Conservation (phyloP, 2,329 filamentous ascomycete genomes). For the Exophiala xenobiotica region DNA sequence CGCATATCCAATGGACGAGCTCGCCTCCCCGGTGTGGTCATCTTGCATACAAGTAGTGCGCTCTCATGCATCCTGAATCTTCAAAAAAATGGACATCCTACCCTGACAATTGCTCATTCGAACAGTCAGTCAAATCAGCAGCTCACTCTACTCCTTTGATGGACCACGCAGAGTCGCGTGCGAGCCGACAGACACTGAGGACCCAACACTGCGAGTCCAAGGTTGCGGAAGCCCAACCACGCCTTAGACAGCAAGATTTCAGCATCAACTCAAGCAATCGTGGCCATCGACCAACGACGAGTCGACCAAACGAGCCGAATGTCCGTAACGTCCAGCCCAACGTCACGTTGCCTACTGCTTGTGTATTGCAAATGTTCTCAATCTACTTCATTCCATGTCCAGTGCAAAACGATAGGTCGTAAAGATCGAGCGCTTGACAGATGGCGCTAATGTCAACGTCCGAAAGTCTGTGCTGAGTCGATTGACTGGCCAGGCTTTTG, state of each 20-base stretch:
- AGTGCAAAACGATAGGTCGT: slow-evolving; percentile 11
- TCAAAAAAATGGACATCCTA: too few relatives aligned
- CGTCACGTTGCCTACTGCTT: background rate
- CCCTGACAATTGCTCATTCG: too few relatives aligned
- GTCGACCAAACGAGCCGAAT: too few relatives aligned
- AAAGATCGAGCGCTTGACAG: slow-evolving; percentile 11
- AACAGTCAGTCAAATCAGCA: too few relatives aligned
- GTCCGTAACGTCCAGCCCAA: too few relatives aligned
- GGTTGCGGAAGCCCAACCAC: background rate
- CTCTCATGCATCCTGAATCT: slow-evolving; percentile 9
- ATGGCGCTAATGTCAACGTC: background rate
- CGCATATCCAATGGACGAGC: slow-evolving; percentile 11
- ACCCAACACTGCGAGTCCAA: too few relatives aligned
- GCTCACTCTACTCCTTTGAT: too few relatives aligned
- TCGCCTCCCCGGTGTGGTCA: slow-evolving; percentile 10
- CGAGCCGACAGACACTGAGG: too few relatives aligned
- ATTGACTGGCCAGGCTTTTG: slow-evolving; percentile 22
- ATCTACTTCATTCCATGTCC: background rate
- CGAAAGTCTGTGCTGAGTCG: slow-evolving; percentile 13
- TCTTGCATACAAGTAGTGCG: slow-evolving; percentile 14
- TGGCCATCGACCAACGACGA: background rate
- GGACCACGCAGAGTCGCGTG: background rate
- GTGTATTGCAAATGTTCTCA: background rate
- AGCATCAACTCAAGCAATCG: too few relatives aligned
- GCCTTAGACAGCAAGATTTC: background rate